Evolutionary conservation across 345 rosid genomes (phyloP).

Genomic region (Xanthoceras sorbifolium): DNA sequence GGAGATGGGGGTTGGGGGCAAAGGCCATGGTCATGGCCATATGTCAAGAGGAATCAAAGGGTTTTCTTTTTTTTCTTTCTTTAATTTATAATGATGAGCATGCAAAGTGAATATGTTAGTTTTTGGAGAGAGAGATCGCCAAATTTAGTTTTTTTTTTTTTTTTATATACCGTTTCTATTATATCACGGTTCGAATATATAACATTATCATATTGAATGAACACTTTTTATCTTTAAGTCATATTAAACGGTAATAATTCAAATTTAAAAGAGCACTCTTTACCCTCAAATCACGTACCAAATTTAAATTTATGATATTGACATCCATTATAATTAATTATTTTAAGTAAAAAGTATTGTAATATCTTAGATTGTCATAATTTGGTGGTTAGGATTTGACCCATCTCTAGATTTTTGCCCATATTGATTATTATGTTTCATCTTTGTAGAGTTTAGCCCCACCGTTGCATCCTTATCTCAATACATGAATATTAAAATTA

Average conservation of each 20-base stretch:
- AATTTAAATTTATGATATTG: too few species aligned
- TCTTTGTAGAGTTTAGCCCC: background rate
- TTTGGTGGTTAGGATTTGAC: background rate
- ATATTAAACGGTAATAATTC: too few species aligned
- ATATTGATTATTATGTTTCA: background rate
- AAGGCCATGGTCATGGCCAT: background rate
- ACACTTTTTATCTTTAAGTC: too few species aligned
- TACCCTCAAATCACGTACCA: too few species aligned
- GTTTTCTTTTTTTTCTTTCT: background rate
- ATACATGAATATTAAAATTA: background rate
- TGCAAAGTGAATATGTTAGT: background rate
- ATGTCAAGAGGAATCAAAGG: background rate
- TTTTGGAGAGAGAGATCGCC: background rate
- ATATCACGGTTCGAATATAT: too few species aligned
- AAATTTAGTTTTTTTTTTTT: background rate
- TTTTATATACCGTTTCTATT: too few species aligned
- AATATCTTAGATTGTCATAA: background rate
- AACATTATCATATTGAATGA: too few species aligned
- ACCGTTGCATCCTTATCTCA: constrained; percentile 12
- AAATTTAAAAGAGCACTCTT: too few species aligned
- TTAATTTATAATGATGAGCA: background rate
- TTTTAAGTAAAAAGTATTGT: background rate
- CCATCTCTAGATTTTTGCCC: background rate
- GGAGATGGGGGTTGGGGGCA: background rate
- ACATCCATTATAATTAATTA: background rate